Evolutionary conservation across 352 stramenopile species (phyloP).

Genomic region (Phytopythium cucurbitacearum): DNA sequence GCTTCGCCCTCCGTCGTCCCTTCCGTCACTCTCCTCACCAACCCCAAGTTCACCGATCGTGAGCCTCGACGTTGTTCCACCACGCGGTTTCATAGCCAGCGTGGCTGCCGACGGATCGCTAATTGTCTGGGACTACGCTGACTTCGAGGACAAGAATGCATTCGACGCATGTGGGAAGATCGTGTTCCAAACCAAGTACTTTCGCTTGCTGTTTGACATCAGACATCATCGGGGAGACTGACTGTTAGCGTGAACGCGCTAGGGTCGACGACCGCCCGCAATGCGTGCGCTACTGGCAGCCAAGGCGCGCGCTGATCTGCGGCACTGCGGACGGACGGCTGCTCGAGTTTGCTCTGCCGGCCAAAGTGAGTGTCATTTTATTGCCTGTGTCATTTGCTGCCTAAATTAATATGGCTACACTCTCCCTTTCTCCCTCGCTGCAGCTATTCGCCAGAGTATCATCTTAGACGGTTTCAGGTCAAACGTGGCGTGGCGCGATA

Average conservation of each 20-base stretch:
- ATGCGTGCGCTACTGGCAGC: slow-evolving; percentile 29
- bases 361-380: slow-evolving; percentile 10
- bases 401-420: not conserved
- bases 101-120: slow-evolving; percentile 51
- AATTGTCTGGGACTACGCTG: slow-evolving; percentile 55
- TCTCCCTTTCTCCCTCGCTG: too few species aligned
- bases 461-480: not conserved
- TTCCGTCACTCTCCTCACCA: slow-evolving; percentile 4
- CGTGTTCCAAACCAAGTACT: slow-evolving; percentile 34
- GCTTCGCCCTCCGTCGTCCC: slow-evolving; percentile 29
- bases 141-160: slow-evolving; percentile 31
- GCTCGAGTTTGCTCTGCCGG: slow-evolving; percentile 21
- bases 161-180: slow-evolving; percentile 43
- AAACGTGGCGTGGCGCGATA: not conserved
- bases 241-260: not conserved
- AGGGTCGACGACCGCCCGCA: slow-evolving; percentile 27
- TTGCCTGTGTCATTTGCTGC: not conserved
- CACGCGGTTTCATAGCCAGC: slow-evolving; percentile 35
- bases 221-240: not conserved
- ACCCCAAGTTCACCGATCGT: slow-evolving; percentile 47
- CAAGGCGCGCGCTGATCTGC: slow-evolving; percentile 21
- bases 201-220: slow-evolving; percentile 1
- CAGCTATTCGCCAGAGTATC: slow-evolving; percentile 1
- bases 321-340: slow-evolving; percentile 26
- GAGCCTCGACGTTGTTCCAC: slow-evolving; percentile 36